Base-by-base conservation (phyloP, 108 stramenopile genomes). In the Chaetoceros muelleri region DNA sequence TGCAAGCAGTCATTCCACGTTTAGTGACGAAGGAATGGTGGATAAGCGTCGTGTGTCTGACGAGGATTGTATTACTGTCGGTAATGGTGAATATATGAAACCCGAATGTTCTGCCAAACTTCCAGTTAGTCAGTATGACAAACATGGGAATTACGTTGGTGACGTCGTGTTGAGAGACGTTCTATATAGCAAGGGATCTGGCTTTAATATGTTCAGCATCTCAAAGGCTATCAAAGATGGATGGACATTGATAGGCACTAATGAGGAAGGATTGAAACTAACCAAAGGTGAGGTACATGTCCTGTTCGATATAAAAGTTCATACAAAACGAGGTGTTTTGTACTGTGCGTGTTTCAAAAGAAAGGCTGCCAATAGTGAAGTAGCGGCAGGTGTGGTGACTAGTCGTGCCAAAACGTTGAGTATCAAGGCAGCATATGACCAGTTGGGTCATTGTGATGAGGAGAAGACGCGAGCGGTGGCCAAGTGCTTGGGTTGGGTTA, bases 251-350 rank as follows among this genome's bases (percentile, higher is more conserved):
- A 19, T 29, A 1, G 74, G 74, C 13, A n/a, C n/a, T n/a, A 57
- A 70, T 44, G 48, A 20, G 13, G 31, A 65, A 1, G 55, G 28
- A 1, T 66, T 70, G 2, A n/a, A 28, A 24, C 22, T 73, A 24
- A 28, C 22, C 0, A 73, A 73, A 51, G 66, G 59, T 8, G 40
- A 24, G 17, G 18, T 2, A 20, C 26, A 26, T n/a, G 16, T 75
- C 22, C 20, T 18, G 7, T 75, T 75, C 47, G 74, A 75, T 29
- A 75, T 70, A 28, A 45, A 51, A 57, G 57, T 74, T 18, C 27
- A 51, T 7, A 65, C 68, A 1, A 16, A 8, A 24, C 31, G 31
- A 44, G 72, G 72, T 0, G 52, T 28, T 13, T 17, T 74, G 20
- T 74, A 66, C 44, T 20, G 28, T 13, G 30, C 48, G 17, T 47